Evolutionary conservation across 805 yeast genomes (phyloP), one percentile per base, ranked within the genome.

Genomic region (Kodamaea hsintzibuensis): DNA sequence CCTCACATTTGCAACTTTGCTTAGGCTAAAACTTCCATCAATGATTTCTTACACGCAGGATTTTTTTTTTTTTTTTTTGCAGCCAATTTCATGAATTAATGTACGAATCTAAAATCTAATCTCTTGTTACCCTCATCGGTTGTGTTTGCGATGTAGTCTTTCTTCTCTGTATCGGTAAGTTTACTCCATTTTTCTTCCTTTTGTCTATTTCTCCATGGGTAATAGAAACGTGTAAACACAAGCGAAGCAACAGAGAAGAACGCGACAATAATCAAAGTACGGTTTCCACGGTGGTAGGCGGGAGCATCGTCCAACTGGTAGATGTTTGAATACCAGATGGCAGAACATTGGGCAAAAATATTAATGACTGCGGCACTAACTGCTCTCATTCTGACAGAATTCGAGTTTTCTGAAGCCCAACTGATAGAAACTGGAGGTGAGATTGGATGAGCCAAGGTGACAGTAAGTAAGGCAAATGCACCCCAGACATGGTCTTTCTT

Each of bases 341-440:
- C 67, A 0, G 84, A 86, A 0, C 82, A 70, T 62, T 87, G 92
- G 1, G 82, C 83, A 64, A 77, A 80, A 74, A 86, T 84, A 60
- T 86, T 87, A 62, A 82, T 85, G 49, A 86, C 55, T 0, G 91
- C 84, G 0, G 90, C 83, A 13, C 86, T 78, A 2, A 86, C 83
- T 0, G 91, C 82, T 59, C 92, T 72, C 2, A 82, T 73, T 14
- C 85, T 68, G 18, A 86, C 87, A 1, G 86, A 74, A 63, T 82
- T 81, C 7, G 89, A 78, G 60, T 85, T 86, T 27, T 81, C 66
- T 0, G 91, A 84, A 55, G 84, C 79, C 85, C 89, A 82, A 25
- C 81, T 72, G 33, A 83, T 84, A 54, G 80, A 70, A 49, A 85
- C 66, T 1, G 88, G 82, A 71, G 83, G 85, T 9, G 78, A 69